phyloP scores from a whole-genome alignment of 495 filamentous ascomycete genomes.

The Xylaria acuta region DNA sequence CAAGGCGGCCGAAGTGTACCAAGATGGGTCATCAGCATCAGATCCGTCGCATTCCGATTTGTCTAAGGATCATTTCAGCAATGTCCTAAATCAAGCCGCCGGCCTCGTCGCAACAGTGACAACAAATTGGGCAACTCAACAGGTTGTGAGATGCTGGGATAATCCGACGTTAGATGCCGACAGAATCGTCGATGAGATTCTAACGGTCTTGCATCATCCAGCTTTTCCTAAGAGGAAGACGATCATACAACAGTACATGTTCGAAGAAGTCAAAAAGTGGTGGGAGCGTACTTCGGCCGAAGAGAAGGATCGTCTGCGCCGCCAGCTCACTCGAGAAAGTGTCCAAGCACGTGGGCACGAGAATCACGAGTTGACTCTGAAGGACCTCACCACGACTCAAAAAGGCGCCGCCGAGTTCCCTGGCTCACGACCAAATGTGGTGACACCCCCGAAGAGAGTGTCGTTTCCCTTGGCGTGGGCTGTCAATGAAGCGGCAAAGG shows the following conservation, averaged over 20 bases:
- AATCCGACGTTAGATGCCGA: conserved; percentile 65
- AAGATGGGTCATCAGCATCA: conserved; percentile 66
- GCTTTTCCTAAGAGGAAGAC: conserved; percentile 66
- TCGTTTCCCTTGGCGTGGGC: conserved; percentile 24
- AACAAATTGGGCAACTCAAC: conserved; percentile 72
- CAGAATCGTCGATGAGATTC: conserved; percentile 65
- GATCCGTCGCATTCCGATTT: conserved; percentile 81
- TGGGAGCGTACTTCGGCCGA: conserved; percentile 62
- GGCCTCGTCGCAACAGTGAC: conserved; percentile 70
- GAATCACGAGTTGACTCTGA: conserved; percentile 54
- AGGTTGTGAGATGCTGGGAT: conserved; percentile 75
- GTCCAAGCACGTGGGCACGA: conserved; percentile 70
- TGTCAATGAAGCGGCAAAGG: conserved; percentile 7
- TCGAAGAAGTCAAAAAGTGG: conserved; percentile 69
- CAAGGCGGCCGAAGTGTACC: conserved; percentile 71
- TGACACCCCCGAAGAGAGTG: conserved; percentile 12
- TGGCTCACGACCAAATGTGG: conserved; percentile 21
- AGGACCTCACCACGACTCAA: conserved; percentile 10
- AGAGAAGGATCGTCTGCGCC: conserved; percentile 59
- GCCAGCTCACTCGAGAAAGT: conserved; percentile 67
- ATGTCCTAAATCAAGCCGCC: conserved; percentile 76
- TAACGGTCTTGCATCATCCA: conserved; percentile 77
- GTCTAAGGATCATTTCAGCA: conserved; percentile 74
- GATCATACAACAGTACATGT: conserved; percentile 71
- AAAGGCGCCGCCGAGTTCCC: conserved; percentile 26